phyloP scores from a whole-genome alignment of 164 flowering plant genomes.

The Tetracentron sinense region DNA sequence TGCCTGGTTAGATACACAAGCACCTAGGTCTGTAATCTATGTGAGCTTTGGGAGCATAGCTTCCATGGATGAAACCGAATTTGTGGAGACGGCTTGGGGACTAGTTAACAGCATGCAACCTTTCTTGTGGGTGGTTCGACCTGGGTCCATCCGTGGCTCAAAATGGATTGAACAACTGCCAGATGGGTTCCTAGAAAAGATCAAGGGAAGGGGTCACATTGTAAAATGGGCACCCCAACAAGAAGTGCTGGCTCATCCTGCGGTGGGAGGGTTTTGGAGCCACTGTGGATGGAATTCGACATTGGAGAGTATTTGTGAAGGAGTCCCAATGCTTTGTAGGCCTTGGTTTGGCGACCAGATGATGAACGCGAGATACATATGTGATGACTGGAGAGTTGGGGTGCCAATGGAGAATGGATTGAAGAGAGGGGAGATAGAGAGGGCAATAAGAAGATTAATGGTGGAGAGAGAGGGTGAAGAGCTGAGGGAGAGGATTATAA shows the following conservation, averaged over 20 bases:
- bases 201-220: conserved; percentile 24
- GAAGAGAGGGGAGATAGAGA: conserved; percentile 5
- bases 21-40: too few species aligned
- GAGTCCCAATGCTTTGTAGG: conserved; percentile 22
- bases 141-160: conserved; percentile 24
- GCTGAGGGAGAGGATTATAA: too few species aligned
- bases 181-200: conserved; percentile 20
- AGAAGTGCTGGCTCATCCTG: conserved; percentile 19
- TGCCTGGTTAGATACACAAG: conserved; percentile 43
- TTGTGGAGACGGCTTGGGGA: too few species aligned
- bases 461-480: too few species aligned
- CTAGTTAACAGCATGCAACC: conserved; percentile 24
- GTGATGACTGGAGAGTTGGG: conserved; percentile 12
- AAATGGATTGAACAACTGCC: conserved; percentile 25
- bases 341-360: conserved; percentile 20
- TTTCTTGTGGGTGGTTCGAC: conserved; percentile 30
- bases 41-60: conserved; percentile 32
- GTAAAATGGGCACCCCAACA: conserved; percentile 30
- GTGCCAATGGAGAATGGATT: too few species aligned
- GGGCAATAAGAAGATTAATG: conserved; percentile 5
- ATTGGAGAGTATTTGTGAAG: conserved; percentile 21
- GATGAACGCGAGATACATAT: conserved; percentile 15
- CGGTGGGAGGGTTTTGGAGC: conserved; percentile 20
- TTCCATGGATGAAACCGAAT: not conserved
- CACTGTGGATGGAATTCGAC: conserved; percentile 29